Conservation (phyloP, 2,329 filamentous ascomycete genomes). For the Fusarium graminum region DNA sequence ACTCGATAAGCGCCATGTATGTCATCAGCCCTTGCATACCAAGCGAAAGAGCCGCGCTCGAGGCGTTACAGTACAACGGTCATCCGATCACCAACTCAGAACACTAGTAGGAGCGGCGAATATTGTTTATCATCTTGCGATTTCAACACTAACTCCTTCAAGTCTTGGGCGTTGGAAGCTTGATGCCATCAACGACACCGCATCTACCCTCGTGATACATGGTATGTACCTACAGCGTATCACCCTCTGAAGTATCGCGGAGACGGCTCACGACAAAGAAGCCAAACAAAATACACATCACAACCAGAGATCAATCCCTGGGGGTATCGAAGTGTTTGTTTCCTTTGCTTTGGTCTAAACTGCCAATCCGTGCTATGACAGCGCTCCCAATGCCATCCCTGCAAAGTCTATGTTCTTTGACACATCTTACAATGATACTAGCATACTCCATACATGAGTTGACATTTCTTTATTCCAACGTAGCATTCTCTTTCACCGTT, state of each 20-base stretch:
- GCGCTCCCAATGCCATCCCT: not conserved
- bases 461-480: not conserved
- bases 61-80: not conserved
- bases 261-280: not conserved
- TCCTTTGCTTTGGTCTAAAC: not conserved
- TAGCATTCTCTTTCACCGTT: not conserved
- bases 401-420: not conserved
- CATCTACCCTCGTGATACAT: not conserved
- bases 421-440: not conserved
- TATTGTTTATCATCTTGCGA: not conserved
- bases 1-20: slow-evolving; percentile 21
- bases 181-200: slow-evolving; percentile 27
- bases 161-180: slow-evolving; percentile 8
- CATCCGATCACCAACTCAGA: not conserved
- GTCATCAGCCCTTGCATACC: slow-evolving; percentile 30
- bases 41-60: slow-evolving; percentile 29
- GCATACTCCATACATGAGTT: not conserved
- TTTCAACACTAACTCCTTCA: not conserved
- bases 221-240: slow-evolving; percentile 10
- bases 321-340: not conserved
- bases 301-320: not conserved
- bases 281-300: not conserved
- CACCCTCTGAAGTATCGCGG: slow-evolving; percentile 1
- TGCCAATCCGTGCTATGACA: slow-evolving; percentile 3
- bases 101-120: not conserved